A percentile compares a stretch with the other conserved stretches of the same genome.
Evolutionary conservation across 148 eudicot genomes (phyloP).

Genomic region (Camellia japonica): DNA sequence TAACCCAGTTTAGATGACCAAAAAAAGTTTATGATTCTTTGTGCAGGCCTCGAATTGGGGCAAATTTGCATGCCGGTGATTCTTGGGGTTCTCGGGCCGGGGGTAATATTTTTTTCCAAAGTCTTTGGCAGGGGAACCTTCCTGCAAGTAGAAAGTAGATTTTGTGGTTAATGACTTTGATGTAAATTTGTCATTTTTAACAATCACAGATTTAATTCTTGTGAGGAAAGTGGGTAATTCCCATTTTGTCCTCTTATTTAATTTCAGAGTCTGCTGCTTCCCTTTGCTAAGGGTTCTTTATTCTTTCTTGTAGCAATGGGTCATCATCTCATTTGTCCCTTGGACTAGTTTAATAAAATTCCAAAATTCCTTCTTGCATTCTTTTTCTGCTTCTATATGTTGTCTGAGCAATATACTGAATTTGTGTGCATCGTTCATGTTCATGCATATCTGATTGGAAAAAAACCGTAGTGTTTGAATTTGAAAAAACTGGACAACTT

Average conservation of each 20-base stretch:
- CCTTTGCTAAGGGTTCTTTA: conserved; percentile 38
- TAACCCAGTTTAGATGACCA: conserved; percentile 38
- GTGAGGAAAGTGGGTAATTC: conserved; percentile 35
- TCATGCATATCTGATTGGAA: no score
- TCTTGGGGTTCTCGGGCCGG: conserved; percentile 38
- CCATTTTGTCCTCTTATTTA: conserved; percentile 21
- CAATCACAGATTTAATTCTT: conserved; percentile 26
- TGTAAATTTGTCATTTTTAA: conserved; percentile 44
- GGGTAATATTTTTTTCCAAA: conserved; percentile 29
- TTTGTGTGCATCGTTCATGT: no score
- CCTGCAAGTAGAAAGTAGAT: conserved; percentile 24
- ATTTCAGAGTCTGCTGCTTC: conserved; percentile 43
- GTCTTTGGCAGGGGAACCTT: conserved; percentile 58
- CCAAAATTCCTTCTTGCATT: conserved; percentile 10
- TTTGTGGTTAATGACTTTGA: conserved; percentile 23
- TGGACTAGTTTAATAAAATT: conserved; percentile 47
- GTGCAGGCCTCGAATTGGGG: conserved; percentile 61
- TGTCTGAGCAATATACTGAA: no score
- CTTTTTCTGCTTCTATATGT: no score
- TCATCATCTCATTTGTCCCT: conserved; percentile 23
- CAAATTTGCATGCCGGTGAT: conserved; percentile 24
- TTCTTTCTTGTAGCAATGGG: conserved; percentile 60
- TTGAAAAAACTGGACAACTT: no score
- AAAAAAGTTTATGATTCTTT: conserved; percentile 33
- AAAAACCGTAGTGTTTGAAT: no score